Base-by-base conservation (phyloP, 345 rosid genomes). In the Acer negundo region DNA sequence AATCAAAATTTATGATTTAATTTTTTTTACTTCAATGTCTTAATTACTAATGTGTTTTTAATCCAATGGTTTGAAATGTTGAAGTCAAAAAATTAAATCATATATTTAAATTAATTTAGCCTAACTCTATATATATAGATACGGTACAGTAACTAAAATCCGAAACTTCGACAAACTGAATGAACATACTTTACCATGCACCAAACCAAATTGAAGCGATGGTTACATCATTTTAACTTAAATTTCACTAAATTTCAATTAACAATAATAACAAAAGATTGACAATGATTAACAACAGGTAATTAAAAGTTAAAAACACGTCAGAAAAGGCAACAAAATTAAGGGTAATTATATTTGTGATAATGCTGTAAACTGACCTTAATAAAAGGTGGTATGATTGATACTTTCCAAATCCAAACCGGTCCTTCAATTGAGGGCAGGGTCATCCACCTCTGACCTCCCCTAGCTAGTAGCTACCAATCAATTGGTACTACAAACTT, bases 351-450 rank as follows among this genome's bases (percentile, higher is more conserved):
- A 46, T 62, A 46, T 22, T 8, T 16, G 58, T 74, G 72, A 64
- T 75, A 31, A 19, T 75, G 49, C 26, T 64, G 59, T n/a, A 75
- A 6, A 19, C 19, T 19, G 61, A 35, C 53, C 47, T 47, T 26
- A 4, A 2, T 15, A 35, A 16, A 63, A 47, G 10, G 69, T 13
- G 76, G 1, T 47, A 78, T 70, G 65, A 63, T 47, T 73, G 20
- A 24, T 46, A 17, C n/a, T 72, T 62, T 53, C 40, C 22, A 42
- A 42, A 42, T 46, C 0, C 10, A 40, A 51, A 66, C 28, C 13
- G 66, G 23, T 20, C 73, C 73, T 73, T 66, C 63, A 72, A 64
- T 72, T 73, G 72, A 67, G 78, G 78, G 78, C 53, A 55, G 56
- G 70, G 56, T 70, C 62, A 35, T 35, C 19, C 56, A 35, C 46